Evolutionary conservation across 2,329 filamentous ascomycete genomes (phyloP).

Genomic region (Alternaria viburni): DNA sequence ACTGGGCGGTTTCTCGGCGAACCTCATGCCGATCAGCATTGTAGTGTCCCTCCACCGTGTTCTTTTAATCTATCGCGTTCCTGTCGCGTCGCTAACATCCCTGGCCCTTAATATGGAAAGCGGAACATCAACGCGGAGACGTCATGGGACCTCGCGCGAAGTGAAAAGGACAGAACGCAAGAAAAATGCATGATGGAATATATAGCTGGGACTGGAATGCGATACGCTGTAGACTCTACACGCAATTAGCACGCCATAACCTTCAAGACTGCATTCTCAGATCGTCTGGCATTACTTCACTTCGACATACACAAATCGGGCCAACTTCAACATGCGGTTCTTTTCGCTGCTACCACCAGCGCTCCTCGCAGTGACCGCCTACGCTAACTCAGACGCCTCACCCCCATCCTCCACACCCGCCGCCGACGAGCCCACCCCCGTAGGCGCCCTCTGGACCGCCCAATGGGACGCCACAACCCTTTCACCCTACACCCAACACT

Average conservation of each 20-base stretch:
- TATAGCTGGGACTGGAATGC: neutral
- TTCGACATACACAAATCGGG: neutral
- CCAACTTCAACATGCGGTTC: conserved; percentile 30
- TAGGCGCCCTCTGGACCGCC: conserved; percentile 40
- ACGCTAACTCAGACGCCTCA: conserved; percentile 22
- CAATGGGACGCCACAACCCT: conserved; percentile 35
- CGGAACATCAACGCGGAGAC: conserved; percentile 14
- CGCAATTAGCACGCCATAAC: neutral
- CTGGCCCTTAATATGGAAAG: conserved; percentile 25
- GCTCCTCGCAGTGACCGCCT: conserved; percentile 26
- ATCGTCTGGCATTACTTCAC: neutral
- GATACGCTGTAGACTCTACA: neutral
- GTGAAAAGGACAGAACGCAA: conserved; percentile 25
- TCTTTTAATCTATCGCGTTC: conserved; percentile 29
- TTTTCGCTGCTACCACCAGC: conserved; percentile 27
- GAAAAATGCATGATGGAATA: neutral
- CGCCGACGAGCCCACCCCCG: conserved; percentile 33
- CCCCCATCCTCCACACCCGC: conserved; percentile 13
- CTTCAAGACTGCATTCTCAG: neutral
- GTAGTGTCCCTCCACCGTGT: conserved; percentile 14
- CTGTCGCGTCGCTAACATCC: conserved; percentile 11
- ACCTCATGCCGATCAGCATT: neutral
- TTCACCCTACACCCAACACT: conserved; percentile 29
- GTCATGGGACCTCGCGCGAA: neutral
- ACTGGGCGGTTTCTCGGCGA: neutral